phyloP scores from a whole-genome alignment of 176 grass and related monocot genomes.

The Carex kokanica region DNA sequence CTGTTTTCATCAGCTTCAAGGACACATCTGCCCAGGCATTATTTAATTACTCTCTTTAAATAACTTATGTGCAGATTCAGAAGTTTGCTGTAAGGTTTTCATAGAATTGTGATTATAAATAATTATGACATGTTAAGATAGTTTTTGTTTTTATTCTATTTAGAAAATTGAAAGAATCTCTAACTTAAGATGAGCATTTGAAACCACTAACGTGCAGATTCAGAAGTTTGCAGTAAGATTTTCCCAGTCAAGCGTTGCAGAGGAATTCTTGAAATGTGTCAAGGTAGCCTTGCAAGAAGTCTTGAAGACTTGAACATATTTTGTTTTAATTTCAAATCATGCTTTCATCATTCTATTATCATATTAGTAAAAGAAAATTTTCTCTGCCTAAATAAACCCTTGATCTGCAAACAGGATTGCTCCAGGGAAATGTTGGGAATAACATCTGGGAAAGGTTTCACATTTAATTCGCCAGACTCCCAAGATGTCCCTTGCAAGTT shows the following conservation, averaged over 20 bases:
- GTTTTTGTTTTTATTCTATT: background rate
- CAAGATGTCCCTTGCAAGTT: slow-evolving; percentile 8
- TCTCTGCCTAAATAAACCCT: background rate
- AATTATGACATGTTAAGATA: background rate
- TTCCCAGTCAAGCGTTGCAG: slow-evolving; percentile 38
- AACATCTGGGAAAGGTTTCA: background rate
- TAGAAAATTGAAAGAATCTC: background rate
- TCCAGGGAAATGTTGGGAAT: slow-evolving; percentile 8
- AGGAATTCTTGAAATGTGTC: slow-evolving; percentile 69
- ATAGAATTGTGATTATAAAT: background rate
- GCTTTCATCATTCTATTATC: background rate
- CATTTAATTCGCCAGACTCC: background rate
- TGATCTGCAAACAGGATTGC: slow-evolving; percentile 18
- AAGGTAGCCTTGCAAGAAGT: slow-evolving; percentile 19
- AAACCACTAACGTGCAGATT: slow-evolving; percentile 40
- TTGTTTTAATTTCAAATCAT: background rate
- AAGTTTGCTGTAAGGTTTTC: slow-evolving; percentile 80
- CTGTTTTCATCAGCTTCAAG: slow-evolving; percentile 70
- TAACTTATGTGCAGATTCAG: slow-evolving; percentile 51
- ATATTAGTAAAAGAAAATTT: background rate
- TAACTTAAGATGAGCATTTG: slow-evolving; percentile 25
- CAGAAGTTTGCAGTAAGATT: slow-evolving; percentile 92
- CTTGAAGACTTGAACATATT: background rate
- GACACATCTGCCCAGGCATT: slow-evolving; percentile 65
- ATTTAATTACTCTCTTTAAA: slow-evolving; percentile 28